Conservation (phyloP, 345 rosid species). For the Clarkia xantiana region DNA sequence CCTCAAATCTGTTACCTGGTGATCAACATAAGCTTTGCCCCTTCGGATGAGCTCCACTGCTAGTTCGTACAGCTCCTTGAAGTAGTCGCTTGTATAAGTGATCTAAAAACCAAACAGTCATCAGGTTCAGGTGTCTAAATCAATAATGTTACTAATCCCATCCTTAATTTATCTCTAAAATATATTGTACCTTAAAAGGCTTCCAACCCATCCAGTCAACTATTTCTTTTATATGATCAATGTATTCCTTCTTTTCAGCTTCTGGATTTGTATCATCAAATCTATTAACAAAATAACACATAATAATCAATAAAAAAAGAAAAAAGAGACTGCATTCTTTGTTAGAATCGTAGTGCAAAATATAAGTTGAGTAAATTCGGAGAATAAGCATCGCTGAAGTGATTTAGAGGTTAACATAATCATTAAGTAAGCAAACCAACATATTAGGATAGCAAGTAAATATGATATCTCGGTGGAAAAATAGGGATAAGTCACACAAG, state of each 20-base stretch:
- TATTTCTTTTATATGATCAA: constrained; percentile 88
- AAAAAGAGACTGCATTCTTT: not conserved
- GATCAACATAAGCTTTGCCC: constrained; percentile 97
- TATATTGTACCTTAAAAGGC: constrained; percentile 61
- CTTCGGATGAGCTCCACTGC: constrained; percentile 79
- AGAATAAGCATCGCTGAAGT: too few relatives aligned
- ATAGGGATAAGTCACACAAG: too few relatives aligned
- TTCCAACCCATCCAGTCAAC: constrained; percentile 98
- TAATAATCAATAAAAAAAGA: too few relatives aligned
- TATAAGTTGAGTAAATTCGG: not conserved
- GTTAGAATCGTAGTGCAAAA: not conserved
- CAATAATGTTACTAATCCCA: not conserved
- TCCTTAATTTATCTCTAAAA: not conserved
- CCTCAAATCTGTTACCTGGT: constrained; percentile 41
- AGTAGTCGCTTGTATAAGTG: constrained; percentile 93
- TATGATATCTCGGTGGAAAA: too few relatives aligned
- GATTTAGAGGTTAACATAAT: too few relatives aligned
- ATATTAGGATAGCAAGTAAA: too few relatives aligned
- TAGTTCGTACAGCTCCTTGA: constrained; percentile 84
- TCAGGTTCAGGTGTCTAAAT: not conserved
- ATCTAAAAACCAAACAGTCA: constrained; percentile 35
- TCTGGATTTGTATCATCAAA: constrained; percentile 96
- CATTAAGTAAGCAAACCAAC: too few relatives aligned
- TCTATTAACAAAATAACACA: constrained; percentile 19
- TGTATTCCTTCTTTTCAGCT: constrained; percentile 96